Percentiles rank a stretch among this genome's conserved stretches.
Conservation (phyloP, 1,284 basidiomycete genomes). For the Rhodotorula sp. region DNA sequence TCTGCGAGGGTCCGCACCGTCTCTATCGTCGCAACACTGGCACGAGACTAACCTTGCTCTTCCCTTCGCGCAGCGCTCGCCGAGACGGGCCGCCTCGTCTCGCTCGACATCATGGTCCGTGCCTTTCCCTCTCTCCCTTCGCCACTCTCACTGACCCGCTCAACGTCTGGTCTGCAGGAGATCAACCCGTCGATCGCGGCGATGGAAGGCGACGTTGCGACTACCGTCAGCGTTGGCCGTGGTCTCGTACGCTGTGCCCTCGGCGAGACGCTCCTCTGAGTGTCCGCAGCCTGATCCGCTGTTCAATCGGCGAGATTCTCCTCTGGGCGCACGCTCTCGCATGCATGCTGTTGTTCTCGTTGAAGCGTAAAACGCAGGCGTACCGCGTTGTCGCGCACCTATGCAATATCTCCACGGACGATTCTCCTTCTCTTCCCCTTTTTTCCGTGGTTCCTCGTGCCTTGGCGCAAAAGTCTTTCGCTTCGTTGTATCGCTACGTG, state of each 20-base stretch:
- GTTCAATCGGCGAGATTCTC: slow-evolving; percentile 75
- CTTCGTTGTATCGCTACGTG: no score
- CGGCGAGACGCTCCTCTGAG: slow-evolving; percentile 63
- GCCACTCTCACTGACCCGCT: neutral
- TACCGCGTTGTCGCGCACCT: no score
- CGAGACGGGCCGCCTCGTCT: slow-evolving; percentile 90
- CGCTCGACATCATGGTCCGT: slow-evolving; percentile 82
- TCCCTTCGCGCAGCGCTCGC: slow-evolving; percentile 61
- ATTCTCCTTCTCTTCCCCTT: no score
- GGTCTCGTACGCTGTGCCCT: slow-evolving; percentile 87
- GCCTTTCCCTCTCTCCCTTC: no score
- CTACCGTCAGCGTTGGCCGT: slow-evolving; percentile 92
- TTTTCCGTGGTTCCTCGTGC: no score
- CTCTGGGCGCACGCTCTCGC: slow-evolving; percentile 42
- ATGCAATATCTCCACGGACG: no score
- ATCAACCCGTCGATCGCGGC: slow-evolving; percentile 83
- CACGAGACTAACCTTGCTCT: neutral
- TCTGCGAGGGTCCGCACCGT: slow-evolving; percentile 65
- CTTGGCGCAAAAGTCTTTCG: no score
- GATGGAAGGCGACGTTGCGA: slow-evolving; percentile 69
- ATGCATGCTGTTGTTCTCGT: neutral
- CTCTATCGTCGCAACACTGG: no score
- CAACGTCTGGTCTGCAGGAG: slow-evolving; percentile 63
- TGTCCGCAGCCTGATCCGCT: slow-evolving; percentile 86
- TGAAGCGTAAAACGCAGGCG: no score